A percentile compares a stretch with the other conserved stretches of the same genome.
These are phyloP conservation scores for Salix dunnii DNA, from an alignment of 345 rosid genomes.

Conservation along the genomic window DNA sequence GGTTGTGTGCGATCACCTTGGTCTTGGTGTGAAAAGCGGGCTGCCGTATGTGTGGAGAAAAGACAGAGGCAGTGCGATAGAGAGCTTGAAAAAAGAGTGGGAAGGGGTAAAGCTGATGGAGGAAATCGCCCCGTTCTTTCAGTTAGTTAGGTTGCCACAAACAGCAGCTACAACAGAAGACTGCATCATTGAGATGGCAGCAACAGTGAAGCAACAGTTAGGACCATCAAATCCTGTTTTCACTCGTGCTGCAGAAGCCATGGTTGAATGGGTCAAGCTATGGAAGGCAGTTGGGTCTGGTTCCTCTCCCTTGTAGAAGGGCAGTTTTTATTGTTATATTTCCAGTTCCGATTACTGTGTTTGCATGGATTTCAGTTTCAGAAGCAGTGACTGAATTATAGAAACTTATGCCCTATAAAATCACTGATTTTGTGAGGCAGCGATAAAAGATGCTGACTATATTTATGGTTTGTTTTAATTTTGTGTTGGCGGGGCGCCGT, in stretches of 20 bases:
- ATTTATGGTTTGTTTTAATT: too few relatives aligned
- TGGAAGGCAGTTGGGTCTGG: conserved; percentile 62
- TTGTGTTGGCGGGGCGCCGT: too few relatives aligned
- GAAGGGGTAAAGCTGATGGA: conserved; percentile 95
- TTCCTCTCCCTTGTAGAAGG: conserved; percentile 14
- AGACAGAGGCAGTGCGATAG: conserved; percentile 75
- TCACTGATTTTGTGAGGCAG: too few relatives aligned
- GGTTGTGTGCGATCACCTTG: conserved; percentile 72
- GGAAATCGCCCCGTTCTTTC: conserved; percentile 79
- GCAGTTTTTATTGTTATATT: not conserved
- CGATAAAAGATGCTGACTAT: too few relatives aligned
- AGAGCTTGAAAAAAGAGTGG: conserved; percentile 93
- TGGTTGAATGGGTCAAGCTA: conserved; percentile 68
- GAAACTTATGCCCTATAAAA: too few relatives aligned
- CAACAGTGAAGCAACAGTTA: conserved; percentile 56
- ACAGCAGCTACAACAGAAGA: conserved; percentile 59
- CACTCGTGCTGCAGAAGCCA: conserved; percentile 58
- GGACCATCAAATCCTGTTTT: conserved; percentile 56
- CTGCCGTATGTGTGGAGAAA: conserved; percentile 87
- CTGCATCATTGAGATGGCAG: conserved; percentile 67
- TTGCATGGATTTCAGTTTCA: too few relatives aligned
- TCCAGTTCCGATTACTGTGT: not conserved
- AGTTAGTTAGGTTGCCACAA: conserved; percentile 53
- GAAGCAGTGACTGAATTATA: too few relatives aligned
- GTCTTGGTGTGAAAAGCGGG: conserved; percentile 82